Conservation (phyloP, 2,329 filamentous ascomycete genomes). For the Beauveria pseudobassiana region DNA sequence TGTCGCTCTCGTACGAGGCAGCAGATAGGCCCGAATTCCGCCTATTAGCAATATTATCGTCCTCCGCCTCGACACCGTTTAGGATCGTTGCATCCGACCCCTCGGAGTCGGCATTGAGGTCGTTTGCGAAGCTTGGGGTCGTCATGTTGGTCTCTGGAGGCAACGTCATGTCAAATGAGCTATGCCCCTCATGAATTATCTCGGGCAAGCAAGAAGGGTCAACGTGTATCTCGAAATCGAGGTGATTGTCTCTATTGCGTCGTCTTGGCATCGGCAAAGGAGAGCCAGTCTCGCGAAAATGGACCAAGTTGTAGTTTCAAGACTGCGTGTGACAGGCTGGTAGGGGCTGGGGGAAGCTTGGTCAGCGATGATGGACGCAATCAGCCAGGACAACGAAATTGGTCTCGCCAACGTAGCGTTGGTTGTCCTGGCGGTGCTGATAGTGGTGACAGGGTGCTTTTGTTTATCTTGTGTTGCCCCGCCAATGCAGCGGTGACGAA, state of each 20-base stretch:
- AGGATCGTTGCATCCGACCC: slow-evolving; percentile 1
- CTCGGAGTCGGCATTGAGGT: slow-evolving; percentile 15
- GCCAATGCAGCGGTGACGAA: slow-evolving; percentile 8
- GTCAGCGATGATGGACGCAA: neutral
- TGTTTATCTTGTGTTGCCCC: slow-evolving; percentile 12
- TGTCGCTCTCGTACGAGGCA: slow-evolving; percentile 7
- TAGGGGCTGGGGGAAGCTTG: neutral
- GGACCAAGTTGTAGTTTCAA: neutral
- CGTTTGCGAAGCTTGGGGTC: neutral
- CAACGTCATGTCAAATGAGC: slow-evolving; percentile 12
- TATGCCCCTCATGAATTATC: slow-evolving; percentile 30
- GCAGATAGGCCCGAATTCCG: neutral
- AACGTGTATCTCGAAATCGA: slow-evolving; percentile 42
- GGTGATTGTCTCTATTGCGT: slow-evolving; percentile 24
- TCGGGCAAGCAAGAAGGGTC: slow-evolving; percentile 37
- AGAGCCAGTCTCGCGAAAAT: neutral
- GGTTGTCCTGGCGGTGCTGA: slow-evolving; percentile 7
- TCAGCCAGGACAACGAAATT: neutral
- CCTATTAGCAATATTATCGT: neutral
- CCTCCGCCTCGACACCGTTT: neutral
- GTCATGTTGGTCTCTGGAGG: slow-evolving; percentile 2
- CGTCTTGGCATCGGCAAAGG: slow-evolving; percentile 20
- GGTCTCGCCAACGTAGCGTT: neutral
- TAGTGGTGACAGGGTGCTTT: slow-evolving; percentile 5
- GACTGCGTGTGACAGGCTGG: neutral